These are phyloP conservation scores for Salix koriyanagi DNA, from an alignment of 345 rosid genomes.

Conservation along the genomic window DNA sequence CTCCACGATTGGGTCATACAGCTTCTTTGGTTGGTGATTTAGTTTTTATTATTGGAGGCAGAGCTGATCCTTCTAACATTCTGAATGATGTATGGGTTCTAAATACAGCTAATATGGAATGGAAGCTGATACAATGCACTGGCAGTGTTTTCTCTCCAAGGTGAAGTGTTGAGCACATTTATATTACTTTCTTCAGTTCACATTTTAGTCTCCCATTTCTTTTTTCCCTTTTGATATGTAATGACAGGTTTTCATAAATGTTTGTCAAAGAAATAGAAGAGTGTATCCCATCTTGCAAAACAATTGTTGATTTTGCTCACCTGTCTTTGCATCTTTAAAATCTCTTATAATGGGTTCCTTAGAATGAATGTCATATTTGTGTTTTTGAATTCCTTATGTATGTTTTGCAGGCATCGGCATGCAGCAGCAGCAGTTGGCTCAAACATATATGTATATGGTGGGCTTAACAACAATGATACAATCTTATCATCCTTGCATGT, in stretches of 20 bases:
- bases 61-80: constrained; percentile 70
- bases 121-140: constrained; percentile 53
- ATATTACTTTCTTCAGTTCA: not conserved
- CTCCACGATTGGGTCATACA: constrained; percentile 79
- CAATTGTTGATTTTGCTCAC: not conserved
- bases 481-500: constrained; percentile 53
- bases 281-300: not conserved
- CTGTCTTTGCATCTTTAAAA: not conserved
- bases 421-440: constrained; percentile 73
- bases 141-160: constrained; percentile 63
- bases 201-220: not conserved
- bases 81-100: constrained; percentile 75
- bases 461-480: constrained; percentile 53
- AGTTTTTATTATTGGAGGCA: constrained; percentile 80
- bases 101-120: constrained; percentile 38
- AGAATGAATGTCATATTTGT: not conserved
- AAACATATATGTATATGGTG: constrained; percentile 70
- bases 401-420: constrained; percentile 72
- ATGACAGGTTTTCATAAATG: not conserved
- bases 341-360: constrained; percentile 6
- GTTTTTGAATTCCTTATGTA: constrained; percentile 5
- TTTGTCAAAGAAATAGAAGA: not conserved
- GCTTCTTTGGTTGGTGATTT: constrained; percentile 59
- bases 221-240: not conserved
- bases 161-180: constrained; percentile 29